Evolutionary conservation across 257 asterid genomes (phyloP).

Genomic region (Capsicum chinense): DNA sequence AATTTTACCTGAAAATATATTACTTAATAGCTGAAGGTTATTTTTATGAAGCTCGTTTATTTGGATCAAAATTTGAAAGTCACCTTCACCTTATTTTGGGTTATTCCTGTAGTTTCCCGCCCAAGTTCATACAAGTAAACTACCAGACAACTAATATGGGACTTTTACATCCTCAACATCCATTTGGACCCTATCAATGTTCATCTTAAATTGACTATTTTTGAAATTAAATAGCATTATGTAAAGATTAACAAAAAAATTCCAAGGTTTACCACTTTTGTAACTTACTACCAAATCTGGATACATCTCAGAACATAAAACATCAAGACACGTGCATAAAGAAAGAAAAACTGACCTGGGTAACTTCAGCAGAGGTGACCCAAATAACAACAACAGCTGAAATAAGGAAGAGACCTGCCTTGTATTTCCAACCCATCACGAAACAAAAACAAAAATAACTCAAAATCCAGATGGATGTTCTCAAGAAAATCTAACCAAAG

Average conservation of each 20-base stretch:
- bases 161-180: conserved; percentile 8
- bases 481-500: conserved; percentile 41
- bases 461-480: conserved; percentile 50
- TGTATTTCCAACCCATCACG: conserved; percentile 88
- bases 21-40: no score
- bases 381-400: conserved; percentile 93
- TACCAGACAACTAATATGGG: no score
- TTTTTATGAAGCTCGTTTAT: no score
- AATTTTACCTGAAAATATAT: no score
- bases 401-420: conserved; percentile 80
- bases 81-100: no score
- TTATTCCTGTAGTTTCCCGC: no score
- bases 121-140: no score
- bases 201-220: neutral
- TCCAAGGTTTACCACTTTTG: neutral
- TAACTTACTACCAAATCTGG: neutral
- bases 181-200: neutral
- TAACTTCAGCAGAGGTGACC: conserved; percentile 99
- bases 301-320: neutral
- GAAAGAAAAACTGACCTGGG: conserved; percentile 63
- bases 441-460: conserved; percentile 26
- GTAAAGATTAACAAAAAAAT: neutral
- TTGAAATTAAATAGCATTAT: neutral
- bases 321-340: neutral
- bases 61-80: no score